Conservation (phyloP, 2,329 filamentous ascomycete species). For the Lojkania enalia region DNA sequence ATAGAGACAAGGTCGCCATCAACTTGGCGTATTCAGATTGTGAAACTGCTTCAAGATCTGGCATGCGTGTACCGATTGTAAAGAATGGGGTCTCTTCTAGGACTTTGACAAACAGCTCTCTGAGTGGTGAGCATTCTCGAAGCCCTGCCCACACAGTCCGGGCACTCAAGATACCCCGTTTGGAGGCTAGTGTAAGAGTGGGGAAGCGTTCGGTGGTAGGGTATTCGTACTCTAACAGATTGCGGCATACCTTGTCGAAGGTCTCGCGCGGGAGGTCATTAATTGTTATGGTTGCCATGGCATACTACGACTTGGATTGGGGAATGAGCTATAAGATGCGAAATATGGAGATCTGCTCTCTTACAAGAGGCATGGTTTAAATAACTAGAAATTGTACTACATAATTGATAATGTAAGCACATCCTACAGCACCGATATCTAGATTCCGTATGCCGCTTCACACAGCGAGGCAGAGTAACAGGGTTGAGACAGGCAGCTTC, state of each 20-base stretch:
- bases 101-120: neutral
- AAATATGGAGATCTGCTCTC: no score
- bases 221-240: neutral
- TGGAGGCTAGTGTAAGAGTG: neutral
- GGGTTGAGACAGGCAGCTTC: no score
- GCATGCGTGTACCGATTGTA: neutral
- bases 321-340: no score
- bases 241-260: neutral
- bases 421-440: no score
- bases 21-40: neutral
- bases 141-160: neutral
- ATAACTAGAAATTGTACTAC: no score
- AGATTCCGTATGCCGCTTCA: no score
- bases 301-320: no score
- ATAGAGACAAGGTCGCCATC: neutral
- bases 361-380: no score
- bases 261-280: neutral
- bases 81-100: neutral
- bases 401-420: no score
- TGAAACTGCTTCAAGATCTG: neutral
- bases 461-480: no score
- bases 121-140: neutral
- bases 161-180: neutral
- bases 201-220: neutral
- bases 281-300: no score